Conservation (phyloP, 2,329 filamentous ascomycete species). For the Fusarium piperis region DNA sequence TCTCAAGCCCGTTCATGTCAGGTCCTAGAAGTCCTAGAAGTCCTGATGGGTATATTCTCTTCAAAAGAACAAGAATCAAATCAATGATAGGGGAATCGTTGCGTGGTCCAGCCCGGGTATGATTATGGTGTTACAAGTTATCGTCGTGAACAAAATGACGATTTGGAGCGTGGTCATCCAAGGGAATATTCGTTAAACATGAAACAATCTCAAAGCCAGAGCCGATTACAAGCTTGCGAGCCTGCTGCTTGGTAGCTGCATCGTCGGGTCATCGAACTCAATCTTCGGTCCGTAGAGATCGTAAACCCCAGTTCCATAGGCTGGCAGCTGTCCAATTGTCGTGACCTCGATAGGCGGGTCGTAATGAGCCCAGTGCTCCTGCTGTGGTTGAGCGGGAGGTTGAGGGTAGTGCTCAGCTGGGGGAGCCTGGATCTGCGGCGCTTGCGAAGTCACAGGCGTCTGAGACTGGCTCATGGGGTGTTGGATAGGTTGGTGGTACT, state of each 20-base stretch:
- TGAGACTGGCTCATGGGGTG: conserved; percentile 48
- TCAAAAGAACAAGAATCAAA: conserved; percentile 34
- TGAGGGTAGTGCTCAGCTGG: conserved; percentile 49
- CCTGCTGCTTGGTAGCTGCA: conserved; percentile 68
- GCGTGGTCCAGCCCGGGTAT: conserved; percentile 37
- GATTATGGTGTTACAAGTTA: conserved; percentile 39
- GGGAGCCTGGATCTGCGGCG: conserved; percentile 39
- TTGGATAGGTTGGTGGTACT: conserved; percentile 56
- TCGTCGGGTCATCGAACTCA: conserved; percentile 65
- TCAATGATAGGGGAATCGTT: conserved; percentile 32
- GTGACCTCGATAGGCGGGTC: conserved; percentile 67
- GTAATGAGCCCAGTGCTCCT: conserved; percentile 67
- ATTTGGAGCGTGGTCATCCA: conserved; percentile 17
- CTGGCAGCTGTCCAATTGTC: conserved; percentile 62
- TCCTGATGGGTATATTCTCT: conserved; percentile 46
- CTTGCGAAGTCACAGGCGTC: conserved; percentile 49
- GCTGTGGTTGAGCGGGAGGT: conserved; percentile 52
- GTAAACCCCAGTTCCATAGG: conserved; percentile 60
- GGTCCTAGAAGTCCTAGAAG: conserved; percentile 45
- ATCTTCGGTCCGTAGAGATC: conserved; percentile 65
- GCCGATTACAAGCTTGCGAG: conserved; percentile 63
- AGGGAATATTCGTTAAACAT: conserved; percentile 28
- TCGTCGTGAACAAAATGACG: conserved; percentile 23
- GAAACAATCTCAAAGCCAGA: background rate
- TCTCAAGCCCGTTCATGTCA: conserved; percentile 8